Evolutionary conservation across 345 rosid genomes (phyloP).

Genomic region (Ceriops tagal): DNA sequence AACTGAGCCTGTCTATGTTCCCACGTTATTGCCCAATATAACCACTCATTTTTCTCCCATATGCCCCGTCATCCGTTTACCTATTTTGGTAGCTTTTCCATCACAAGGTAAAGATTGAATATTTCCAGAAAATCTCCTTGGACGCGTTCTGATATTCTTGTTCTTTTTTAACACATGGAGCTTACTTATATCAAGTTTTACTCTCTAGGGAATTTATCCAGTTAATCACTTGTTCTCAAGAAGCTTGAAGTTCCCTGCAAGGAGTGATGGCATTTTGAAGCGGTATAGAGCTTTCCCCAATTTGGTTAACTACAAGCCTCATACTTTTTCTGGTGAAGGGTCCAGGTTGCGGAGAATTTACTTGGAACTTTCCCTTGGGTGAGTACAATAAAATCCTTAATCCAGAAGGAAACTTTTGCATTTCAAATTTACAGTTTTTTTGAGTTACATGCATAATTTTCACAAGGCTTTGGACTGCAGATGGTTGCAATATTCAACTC

Average conservation of each 20-base stretch:
- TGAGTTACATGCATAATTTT: neutral
- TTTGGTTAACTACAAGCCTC: slow-evolving; percentile 45
- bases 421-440: neutral
- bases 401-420: neutral
- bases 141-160: neutral
- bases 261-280: slow-evolving; percentile 45
- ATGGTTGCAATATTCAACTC: neutral
- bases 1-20: neutral
- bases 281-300: slow-evolving; percentile 54
- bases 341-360: slow-evolving; percentile 58
- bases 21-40: too few relatives aligned
- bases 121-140: neutral
- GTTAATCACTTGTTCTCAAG: slow-evolving; percentile 58
- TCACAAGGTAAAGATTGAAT: neutral
- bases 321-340: slow-evolving; percentile 30
- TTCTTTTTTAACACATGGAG: neutral
- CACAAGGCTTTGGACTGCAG: neutral
- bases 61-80: neutral
- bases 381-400: slow-evolving; percentile 28
- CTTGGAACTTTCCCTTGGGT: slow-evolving; percentile 92
- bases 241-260: slow-evolving; percentile 76
- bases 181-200: neutral
- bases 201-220: slow-evolving; percentile 69
- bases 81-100: neutral
- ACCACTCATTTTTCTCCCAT: neutral